phyloP scores from a whole-genome alignment of 495 filamentous ascomycete species.

The Penicillium goetzii region DNA sequence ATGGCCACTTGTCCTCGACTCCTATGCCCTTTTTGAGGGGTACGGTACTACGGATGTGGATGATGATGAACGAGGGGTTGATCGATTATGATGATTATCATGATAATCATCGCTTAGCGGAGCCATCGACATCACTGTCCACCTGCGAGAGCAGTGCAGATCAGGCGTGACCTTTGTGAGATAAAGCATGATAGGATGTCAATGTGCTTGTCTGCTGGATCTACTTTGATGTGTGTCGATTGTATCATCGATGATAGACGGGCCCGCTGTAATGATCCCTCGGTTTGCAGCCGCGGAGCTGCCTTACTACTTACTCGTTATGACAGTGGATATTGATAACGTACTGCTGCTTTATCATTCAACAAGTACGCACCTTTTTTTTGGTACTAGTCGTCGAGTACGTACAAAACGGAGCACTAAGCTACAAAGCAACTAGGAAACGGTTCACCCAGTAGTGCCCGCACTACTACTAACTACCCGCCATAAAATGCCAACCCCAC shows the following conservation, averaged over 20 bases:
- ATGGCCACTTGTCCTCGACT: conserved; percentile 10
- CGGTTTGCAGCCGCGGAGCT: neutral
- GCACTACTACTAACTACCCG: neutral
- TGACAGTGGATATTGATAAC: neutral
- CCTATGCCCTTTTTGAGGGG: neutral
- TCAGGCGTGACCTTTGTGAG: neutral
- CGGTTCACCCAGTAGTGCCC: neutral
- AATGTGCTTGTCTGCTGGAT: neutral
- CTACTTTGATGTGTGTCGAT: neutral
- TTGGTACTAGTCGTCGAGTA: neutral
- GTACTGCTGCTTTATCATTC: neutral
- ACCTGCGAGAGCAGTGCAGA: neutral
- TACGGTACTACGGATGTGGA: neutral
- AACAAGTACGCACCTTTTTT: neutral
- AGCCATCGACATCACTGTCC: conserved; percentile 1
- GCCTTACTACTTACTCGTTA: neutral
- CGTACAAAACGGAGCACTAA: neutral
- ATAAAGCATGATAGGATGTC: neutral
- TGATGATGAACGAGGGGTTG: neutral
- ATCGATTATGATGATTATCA: neutral
- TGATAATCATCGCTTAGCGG: neutral
- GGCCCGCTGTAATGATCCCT: neutral
- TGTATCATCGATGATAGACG: neutral
- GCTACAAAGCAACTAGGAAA: neutral
- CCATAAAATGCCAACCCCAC: neutral